Evolutionary conservation across 139 green algal species (phyloP).

Genomic region (Desmodesmus armatus): DNA sequence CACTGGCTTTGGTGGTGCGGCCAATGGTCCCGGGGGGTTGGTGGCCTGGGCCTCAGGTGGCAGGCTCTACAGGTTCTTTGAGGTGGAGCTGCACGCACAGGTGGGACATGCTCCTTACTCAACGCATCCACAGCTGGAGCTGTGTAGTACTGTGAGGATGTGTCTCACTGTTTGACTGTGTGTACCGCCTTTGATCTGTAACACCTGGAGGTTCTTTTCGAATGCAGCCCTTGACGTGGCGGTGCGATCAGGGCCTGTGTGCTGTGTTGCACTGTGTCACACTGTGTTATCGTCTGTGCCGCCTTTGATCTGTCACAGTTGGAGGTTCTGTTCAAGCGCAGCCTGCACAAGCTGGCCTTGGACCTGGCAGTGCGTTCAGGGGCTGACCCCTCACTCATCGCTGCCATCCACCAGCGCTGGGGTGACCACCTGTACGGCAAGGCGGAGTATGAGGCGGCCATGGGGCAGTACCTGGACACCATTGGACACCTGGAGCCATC

Average conservation of each 20-base stretch:
- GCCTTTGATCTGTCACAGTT: slow-evolving; percentile 71
- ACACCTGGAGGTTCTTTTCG: slow-evolving; percentile 80
- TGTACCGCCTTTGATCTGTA: too few relatives aligned
- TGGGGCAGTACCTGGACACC: slow-evolving; percentile 86
- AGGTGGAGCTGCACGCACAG: slow-evolving; percentile 54
- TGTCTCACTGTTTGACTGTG: too few relatives aligned
- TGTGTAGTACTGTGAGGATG: too few relatives aligned
- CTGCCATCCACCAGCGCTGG: slow-evolving; percentile 74
- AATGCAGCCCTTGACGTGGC: slow-evolving; percentile 76
- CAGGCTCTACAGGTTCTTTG: slow-evolving; percentile 50
- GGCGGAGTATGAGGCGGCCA: slow-evolving; percentile 92
- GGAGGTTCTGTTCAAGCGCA: slow-evolving; percentile 76
- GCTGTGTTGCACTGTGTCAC: neutral
- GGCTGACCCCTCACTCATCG: slow-evolving; percentile 63
- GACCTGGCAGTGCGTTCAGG: slow-evolving; percentile 66
- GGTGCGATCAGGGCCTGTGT: slow-evolving; percentile 55
- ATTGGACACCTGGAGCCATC: slow-evolving; percentile 90
- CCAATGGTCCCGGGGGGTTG: neutral
- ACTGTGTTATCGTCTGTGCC: too few relatives aligned
- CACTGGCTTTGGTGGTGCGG: slow-evolving; percentile 39
- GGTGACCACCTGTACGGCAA: slow-evolving; percentile 90
- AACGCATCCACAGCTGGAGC: too few relatives aligned
- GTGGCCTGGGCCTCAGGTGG: neutral
- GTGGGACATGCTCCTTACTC: too few relatives aligned
- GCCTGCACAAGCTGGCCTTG: slow-evolving; percentile 81